Percentiles rank a stretch among this genome's conserved stretches.
Evolutionary conservation across 2,329 filamentous ascomycete species (phyloP).

Genomic region (Sporothrix dimorphospora): DNA sequence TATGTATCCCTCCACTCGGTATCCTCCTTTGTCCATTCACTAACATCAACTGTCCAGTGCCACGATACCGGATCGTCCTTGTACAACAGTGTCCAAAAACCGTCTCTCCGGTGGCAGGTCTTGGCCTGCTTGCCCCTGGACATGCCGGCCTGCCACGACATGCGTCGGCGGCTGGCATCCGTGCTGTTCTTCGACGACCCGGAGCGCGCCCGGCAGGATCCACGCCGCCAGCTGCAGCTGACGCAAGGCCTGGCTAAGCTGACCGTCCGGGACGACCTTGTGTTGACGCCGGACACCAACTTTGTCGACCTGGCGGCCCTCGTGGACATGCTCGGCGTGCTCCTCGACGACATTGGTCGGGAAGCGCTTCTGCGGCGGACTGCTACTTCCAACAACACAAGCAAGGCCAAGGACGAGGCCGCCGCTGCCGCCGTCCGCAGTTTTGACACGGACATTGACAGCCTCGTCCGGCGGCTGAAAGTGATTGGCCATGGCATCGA

Average conservation of each 20-base stretch:
- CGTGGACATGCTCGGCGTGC: slow-evolving; percentile 71
- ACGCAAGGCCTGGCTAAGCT: slow-evolving; percentile 51
- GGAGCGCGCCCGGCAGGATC: slow-evolving; percentile 47
- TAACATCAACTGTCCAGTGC: slow-evolving; percentile 45
- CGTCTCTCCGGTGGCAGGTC: slow-evolving; percentile 59
- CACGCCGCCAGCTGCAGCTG: slow-evolving; percentile 42
- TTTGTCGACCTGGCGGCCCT: slow-evolving; percentile 69
- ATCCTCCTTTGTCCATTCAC: slow-evolving; percentile 38
- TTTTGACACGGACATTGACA: slow-evolving; percentile 75
- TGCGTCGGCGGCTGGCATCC: slow-evolving; percentile 68
- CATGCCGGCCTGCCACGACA: slow-evolving; percentile 55
- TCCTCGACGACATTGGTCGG: slow-evolving; percentile 61
- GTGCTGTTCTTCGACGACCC: slow-evolving; percentile 62
- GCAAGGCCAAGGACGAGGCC: slow-evolving; percentile 35
- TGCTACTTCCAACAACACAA: not conserved
- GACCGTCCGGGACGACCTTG: slow-evolving; percentile 45
- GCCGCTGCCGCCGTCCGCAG: slow-evolving; percentile 34
- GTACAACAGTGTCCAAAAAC: slow-evolving; percentile 50
- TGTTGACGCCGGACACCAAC: slow-evolving; percentile 60
- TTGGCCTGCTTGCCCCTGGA: slow-evolving; percentile 62
- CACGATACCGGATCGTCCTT: slow-evolving; percentile 52
- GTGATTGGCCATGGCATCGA: slow-evolving; percentile 65
- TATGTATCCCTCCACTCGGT: slow-evolving; percentile 36
- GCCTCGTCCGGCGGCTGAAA: slow-evolving; percentile 63
- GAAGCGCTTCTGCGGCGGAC: slow-evolving; percentile 31